A percentile compares a stretch with the other conserved stretches of the same genome.
These are phyloP conservation scores for Macrolepiota dolichaula DNA, from an alignment of 768 basidiomycete species.

Conservation along the genomic window DNA sequence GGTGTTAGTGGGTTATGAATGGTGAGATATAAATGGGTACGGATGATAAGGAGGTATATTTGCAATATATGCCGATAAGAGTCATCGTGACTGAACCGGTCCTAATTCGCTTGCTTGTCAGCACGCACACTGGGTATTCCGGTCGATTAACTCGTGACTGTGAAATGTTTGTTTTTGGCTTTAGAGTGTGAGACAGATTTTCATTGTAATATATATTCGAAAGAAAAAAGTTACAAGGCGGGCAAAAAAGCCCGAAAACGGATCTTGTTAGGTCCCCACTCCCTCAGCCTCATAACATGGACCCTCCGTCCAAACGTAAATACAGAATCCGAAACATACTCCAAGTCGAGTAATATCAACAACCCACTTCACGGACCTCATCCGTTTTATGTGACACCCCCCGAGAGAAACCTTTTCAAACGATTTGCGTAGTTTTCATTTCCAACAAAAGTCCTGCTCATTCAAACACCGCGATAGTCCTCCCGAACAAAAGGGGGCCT, in stretches of 20 bases:
- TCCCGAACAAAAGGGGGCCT: not conserved
- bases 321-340: not conserved
- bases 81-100: no score
- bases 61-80: no score
- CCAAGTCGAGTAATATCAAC: not conserved
- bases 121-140: no score
- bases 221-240: no score
- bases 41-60: not conserved
- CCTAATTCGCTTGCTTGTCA: no score
- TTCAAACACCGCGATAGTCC: not conserved
- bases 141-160: no score
- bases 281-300: not conserved
- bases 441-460: not conserved
- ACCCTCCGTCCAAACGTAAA: not conserved
- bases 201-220: no score
- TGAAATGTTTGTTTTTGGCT: no score
- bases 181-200: no score
- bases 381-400: not conserved
- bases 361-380: not conserved
- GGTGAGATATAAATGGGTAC: not conserved
- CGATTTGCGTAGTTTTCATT: no score
- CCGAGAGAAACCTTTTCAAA: not conserved
- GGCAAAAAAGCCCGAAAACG: no score
- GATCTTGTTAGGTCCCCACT: no score
- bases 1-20: not conserved